phyloP scores from a whole-genome alignment of 352 stramenopile genomes.

The Aphanomyces euteiches region DNA sequence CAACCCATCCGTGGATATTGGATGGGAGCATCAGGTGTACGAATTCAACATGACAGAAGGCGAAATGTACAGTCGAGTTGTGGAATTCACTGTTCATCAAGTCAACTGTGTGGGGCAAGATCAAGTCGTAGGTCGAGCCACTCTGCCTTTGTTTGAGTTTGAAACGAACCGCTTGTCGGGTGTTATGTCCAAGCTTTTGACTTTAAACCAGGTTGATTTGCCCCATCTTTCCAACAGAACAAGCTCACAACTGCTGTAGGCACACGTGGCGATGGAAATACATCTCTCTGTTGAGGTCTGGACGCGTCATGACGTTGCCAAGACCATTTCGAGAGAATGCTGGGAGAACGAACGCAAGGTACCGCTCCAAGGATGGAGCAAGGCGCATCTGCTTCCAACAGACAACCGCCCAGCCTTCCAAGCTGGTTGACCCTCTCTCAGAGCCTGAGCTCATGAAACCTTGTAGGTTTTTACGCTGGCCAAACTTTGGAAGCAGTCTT shows the following conservation, averaged over 20 bases:
- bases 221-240: not conserved
- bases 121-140: conserved; percentile 5
- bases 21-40: conserved; percentile 27
- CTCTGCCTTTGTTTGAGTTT: conserved; percentile 13
- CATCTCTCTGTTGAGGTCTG: conserved; percentile 17
- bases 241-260: not conserved
- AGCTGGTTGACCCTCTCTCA: not conserved
- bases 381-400: not conserved
- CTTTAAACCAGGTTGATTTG: conserved; percentile 9
- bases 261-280: conserved; percentile 2
- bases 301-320: conserved; percentile 9
- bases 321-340: not conserved
- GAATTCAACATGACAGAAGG: conserved; percentile 24
- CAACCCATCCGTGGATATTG: not conserved
- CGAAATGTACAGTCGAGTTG: conserved; percentile 27
- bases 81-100: conserved; percentile 17
- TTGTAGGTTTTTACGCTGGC: not conserved
- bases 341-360: conserved; percentile 23
- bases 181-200: not conserved
- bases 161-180: not conserved
- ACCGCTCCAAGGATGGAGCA: not conserved
- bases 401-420: conserved; percentile 20
- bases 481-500: conserved; percentile 6
- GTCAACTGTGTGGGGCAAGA: conserved; percentile 12
- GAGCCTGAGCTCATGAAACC: not conserved